Base-by-base conservation (phyloP, 2,329 filamentous ascomycete species). In the Ophiocordyceps camponoti-leonardi region DNA sequence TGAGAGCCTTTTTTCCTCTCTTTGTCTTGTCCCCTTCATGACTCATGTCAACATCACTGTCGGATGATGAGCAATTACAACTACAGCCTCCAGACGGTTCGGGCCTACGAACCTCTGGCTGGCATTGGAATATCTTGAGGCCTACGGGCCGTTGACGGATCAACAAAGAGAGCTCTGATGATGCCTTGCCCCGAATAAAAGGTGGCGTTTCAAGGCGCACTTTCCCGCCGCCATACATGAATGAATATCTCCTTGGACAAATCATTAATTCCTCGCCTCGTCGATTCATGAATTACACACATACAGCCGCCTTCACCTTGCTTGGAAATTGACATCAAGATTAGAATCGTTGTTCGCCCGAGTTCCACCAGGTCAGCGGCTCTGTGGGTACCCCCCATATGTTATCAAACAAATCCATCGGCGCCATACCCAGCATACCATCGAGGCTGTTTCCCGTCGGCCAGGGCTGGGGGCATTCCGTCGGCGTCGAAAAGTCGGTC, bases 381-480 rank as follows among this genome's bases (percentile, higher is more conserved):
- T 39, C 35, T 5, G n/a, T 18, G 6, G 35, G 35, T 11, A 39
- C 35, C 6, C 75, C 79, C 63, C 79, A 81, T 42, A 81, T 81
- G 4, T 75, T 79, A 53, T 81, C 76, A 55, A 79, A 81, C 1
- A 81, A 61, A 49, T 81, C 77, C 75, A 81, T 77, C 1, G 77
- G 77, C 35, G 77, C 77, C 67, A 81, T 75, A 51, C 64, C 58
- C 43, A 62, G 58, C 44, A 77, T 59, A 42, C 68, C 69, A 7
- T 71, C 39, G 16, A 23, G 43, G 11, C 39, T 14, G 39, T 23
- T 23, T 7, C 19, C 20, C 20, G 19, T 16, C 39, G 39, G 39
- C 39, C 19, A 41, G 39, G 20, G 35, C 14, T 8, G 33, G 22
- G 20, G 11, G 3, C n/a, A 7, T n/a, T 14, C 30, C 42, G 26